Conservation (phyloP, 352 stramenopile species). For the Phytophthora pistaciae region DNA sequence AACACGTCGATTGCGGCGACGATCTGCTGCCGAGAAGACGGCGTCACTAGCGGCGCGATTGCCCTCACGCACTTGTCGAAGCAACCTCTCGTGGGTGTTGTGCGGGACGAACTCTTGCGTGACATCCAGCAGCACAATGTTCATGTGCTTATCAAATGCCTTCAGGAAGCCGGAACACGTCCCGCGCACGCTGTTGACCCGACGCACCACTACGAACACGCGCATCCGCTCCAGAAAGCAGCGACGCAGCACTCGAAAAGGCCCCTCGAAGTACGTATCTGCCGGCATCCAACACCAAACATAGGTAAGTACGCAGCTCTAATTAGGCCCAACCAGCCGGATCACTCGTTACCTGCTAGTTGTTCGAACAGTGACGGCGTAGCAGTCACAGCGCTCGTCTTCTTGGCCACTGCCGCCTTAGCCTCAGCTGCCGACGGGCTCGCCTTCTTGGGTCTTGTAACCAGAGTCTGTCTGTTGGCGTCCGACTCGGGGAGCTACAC, state of each 20-base stretch:
- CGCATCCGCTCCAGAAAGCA: slow-evolving; percentile 83
- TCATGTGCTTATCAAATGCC: slow-evolving; percentile 97
- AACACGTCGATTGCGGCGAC: slow-evolving; percentile 51
- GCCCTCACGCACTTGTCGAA: slow-evolving; percentile 44
- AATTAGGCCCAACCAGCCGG: slow-evolving; percentile 6
- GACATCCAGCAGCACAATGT: slow-evolving; percentile 93
- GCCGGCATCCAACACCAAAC: slow-evolving; percentile 4
- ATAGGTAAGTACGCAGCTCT: background rate
- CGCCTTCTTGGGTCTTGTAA: slow-evolving; percentile 41
- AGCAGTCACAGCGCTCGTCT: slow-evolving; percentile 3
- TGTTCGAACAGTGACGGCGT: slow-evolving; percentile 57
- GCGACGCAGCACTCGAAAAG: slow-evolving; percentile 85
- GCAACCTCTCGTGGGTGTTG: slow-evolving; percentile 40
- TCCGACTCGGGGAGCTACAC: slow-evolving; percentile 73
- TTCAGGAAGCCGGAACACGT: slow-evolving; percentile 93
- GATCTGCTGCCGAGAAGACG: slow-evolving; percentile 62
- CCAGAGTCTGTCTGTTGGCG: slow-evolving; percentile 56
- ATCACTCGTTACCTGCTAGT: slow-evolving; percentile 52
- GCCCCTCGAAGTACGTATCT: slow-evolving; percentile 86
- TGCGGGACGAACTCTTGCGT: slow-evolving; percentile 74
- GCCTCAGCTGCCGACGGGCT: slow-evolving; percentile 22
- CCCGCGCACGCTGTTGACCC: slow-evolving; percentile 92
- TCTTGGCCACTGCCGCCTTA: slow-evolving; percentile 19
- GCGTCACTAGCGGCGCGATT: slow-evolving; percentile 24
- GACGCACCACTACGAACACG: slow-evolving; percentile 89